These are phyloP conservation scores for Penicillium olsonii DNA, from an alignment of 2,329 filamentous ascomycete species.

Conservation along the genomic window DNA sequence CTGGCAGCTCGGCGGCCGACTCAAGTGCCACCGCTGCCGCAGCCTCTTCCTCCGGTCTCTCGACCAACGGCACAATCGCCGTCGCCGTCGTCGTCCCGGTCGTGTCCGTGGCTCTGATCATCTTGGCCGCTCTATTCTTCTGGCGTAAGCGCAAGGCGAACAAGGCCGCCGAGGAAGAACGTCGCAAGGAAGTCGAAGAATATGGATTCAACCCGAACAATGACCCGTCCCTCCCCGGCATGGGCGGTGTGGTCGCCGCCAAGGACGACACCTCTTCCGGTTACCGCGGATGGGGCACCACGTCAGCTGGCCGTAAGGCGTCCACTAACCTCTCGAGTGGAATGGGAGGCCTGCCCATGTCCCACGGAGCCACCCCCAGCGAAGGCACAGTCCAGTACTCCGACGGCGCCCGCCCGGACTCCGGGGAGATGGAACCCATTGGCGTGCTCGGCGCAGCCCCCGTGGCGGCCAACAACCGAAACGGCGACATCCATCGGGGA, in stretches of 20 bases:
- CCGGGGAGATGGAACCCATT: slow-evolving; percentile 77
- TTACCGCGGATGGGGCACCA: slow-evolving; percentile 92
- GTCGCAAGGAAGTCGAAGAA: slow-evolving; percentile 94
- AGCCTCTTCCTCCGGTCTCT: slow-evolving; percentile 38
- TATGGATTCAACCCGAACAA: slow-evolving; percentile 98
- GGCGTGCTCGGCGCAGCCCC: slow-evolving; percentile 74
- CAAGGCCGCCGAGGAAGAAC: slow-evolving; percentile 81
- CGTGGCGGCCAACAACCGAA: slow-evolving; percentile 64
- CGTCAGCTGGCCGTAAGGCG: slow-evolving; percentile 75
- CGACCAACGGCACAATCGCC: slow-evolving; percentile 70
- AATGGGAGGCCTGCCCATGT: slow-evolving; percentile 63
- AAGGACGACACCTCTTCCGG: slow-evolving; percentile 72
- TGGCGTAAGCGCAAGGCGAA: slow-evolving; percentile 88
- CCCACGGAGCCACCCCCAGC: slow-evolving; percentile 64
- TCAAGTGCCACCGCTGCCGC: slow-evolving; percentile 27
- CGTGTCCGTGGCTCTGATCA: slow-evolving; percentile 77
- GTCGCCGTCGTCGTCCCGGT: slow-evolving; percentile 94
- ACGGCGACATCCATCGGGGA: slow-evolving; percentile 76
- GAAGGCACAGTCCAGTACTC: slow-evolving; percentile 61
- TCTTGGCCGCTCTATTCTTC: slow-evolving; percentile 74
- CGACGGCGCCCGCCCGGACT: slow-evolving; percentile 59
- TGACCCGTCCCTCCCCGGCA: slow-evolving; percentile 73
- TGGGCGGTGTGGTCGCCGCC: slow-evolving; percentile 55
- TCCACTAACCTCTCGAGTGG: slow-evolving; percentile 88
- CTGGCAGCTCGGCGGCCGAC: slow-evolving; percentile 23